phyloP scores from a whole-genome alignment of 257 asterid species.

The Solanum habrochaites region DNA sequence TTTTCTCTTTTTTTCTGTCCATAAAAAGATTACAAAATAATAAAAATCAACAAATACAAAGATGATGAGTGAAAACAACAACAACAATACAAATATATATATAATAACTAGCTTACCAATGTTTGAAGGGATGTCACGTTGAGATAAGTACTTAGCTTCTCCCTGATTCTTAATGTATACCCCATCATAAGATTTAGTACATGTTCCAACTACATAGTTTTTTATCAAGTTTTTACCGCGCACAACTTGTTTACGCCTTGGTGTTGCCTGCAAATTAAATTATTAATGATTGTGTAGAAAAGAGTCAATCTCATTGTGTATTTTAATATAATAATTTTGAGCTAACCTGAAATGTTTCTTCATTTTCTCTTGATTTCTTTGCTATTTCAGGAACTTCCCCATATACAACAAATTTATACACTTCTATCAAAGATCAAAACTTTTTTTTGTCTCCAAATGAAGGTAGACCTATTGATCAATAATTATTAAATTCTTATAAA shows the following conservation, averaged over 20 bases:
- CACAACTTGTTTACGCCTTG: neutral
- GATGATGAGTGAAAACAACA: neutral
- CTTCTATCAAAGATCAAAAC: neutral
- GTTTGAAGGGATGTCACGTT: neutral
- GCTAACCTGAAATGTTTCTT: neutral
- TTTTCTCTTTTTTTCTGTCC: neutral
- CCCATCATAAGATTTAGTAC: neutral
- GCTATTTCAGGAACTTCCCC: neutral
- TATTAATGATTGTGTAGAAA: neutral
- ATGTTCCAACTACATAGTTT: neutral
- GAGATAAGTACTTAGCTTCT: neutral
- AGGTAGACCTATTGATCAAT: neutral
- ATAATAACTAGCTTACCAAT: neutral
- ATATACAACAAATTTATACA: neutral
- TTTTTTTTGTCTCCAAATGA: neutral
- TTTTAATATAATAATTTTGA: too few species aligned
- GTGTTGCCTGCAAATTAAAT: neutral
- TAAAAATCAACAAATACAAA: neutral
- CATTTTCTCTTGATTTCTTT: neutral
- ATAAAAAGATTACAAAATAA: neutral
- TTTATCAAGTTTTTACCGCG: neutral
- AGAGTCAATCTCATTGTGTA: neutral
- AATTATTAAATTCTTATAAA: too few species aligned
- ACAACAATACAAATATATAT: too few species aligned
- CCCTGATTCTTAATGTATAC: neutral